Evolutionary conservation across 306 rosid genomes (phyloP).

Genomic region (Vigna nakashimae): DNA sequence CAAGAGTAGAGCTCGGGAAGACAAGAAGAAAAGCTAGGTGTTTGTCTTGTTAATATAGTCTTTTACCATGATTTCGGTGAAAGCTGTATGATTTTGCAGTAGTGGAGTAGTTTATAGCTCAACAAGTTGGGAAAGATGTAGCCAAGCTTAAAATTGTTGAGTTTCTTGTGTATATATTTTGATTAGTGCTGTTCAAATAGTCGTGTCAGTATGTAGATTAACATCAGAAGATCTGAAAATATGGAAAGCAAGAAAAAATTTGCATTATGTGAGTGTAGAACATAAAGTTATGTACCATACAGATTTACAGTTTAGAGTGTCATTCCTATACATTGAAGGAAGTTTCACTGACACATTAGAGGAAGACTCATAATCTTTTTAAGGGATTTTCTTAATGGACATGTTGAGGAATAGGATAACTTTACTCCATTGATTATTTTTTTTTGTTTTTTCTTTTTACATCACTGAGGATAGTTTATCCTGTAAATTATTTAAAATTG

Average conservation of each 20-base stretch:
- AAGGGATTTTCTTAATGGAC: slow-evolving; percentile 2
- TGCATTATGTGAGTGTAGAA: slow-evolving; percentile 3
- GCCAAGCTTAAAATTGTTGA: neutral
- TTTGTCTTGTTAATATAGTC: neutral
- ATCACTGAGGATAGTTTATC: neutral
- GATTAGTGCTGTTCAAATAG: neutral
- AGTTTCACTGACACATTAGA: slow-evolving; percentile 12
- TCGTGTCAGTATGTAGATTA: neutral
- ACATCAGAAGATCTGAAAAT: slow-evolving; percentile 9
- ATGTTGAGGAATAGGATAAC: slow-evolving; percentile 9
- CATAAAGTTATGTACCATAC: neutral
- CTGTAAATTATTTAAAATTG: neutral
- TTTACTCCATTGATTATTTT: neutral
- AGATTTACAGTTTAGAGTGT: neutral
- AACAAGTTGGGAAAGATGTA: slow-evolving; percentile 1
- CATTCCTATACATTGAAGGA: neutral
- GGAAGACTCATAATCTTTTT: neutral
- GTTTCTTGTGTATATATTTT: neutral
- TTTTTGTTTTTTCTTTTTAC: neutral
- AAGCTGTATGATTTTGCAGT: neutral
- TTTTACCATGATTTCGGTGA: neutral
- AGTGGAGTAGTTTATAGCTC: neutral
- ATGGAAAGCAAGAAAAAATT: neutral
- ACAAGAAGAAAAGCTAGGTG: neutral
- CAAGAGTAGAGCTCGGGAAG: neutral